Evolutionary conservation across 148 eudicot genomes (phyloP).

Genomic region (Diospyros kaki): DNA sequence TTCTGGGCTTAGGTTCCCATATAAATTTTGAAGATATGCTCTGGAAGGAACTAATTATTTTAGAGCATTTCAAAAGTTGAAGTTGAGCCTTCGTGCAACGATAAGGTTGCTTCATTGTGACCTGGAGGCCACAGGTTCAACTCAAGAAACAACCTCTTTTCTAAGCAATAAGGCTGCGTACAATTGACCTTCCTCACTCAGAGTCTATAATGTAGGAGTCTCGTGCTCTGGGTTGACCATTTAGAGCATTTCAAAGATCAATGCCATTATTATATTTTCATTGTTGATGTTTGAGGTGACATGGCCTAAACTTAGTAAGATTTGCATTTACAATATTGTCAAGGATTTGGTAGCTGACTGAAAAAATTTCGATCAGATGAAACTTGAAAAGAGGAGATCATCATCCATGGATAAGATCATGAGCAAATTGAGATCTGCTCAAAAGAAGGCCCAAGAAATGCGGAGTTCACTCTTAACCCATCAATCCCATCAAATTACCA

Average conservation of each 20-base stretch:
- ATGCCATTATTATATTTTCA: too few relatives aligned
- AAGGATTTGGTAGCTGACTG: slow-evolving; percentile 9
- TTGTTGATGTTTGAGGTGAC: too few relatives aligned
- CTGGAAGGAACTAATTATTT: slow-evolving; percentile 1
- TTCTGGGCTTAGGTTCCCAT: neutral
- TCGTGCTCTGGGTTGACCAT: too few relatives aligned
- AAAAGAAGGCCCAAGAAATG: slow-evolving; percentile 91
- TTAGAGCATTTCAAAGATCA: too few relatives aligned
- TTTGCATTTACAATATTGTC: neutral
- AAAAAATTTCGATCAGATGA: slow-evolving; percentile 56
- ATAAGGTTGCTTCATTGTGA: too few relatives aligned
- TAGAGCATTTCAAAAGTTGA: neutral
- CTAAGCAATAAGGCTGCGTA: too few relatives aligned
- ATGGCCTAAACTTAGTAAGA: neutral
- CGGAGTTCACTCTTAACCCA: slow-evolving; percentile 46
- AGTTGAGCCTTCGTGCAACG: neutral
- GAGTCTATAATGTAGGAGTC: too few relatives aligned
- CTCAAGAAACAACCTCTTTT: too few relatives aligned
- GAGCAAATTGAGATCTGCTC: slow-evolving; percentile 82
- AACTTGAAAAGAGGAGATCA: slow-evolving; percentile 92
- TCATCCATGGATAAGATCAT: slow-evolving; percentile 92
- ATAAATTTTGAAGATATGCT: neutral
- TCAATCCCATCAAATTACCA: slow-evolving; percentile 44
- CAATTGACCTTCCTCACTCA: too few relatives aligned
- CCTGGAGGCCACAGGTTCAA: too few relatives aligned